Percentiles rank a stretch among this genome's conserved stretches.
Evolutionary conservation across 2,329 filamentous ascomycete species (phyloP).

Genomic region (Rhynchosporium agropyri): DNA sequence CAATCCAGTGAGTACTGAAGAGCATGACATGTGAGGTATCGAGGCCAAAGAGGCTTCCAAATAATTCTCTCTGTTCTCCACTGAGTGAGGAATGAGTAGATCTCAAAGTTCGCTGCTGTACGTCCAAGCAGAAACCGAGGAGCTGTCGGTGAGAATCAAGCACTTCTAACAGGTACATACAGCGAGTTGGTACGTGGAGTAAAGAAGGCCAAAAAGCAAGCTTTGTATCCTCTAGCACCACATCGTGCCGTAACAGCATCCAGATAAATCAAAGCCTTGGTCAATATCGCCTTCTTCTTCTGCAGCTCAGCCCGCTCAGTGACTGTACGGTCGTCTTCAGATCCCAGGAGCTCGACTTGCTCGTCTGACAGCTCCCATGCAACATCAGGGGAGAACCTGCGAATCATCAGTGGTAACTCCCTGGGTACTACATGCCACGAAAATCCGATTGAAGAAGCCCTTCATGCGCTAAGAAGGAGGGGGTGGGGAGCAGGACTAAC

Average conservation of each 20-base stretch:
- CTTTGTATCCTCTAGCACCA: background rate
- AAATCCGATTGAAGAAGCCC: background rate
- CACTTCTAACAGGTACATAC: background rate
- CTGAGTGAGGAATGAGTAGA: background rate
- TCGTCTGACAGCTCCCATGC: slow-evolving; percentile 21
- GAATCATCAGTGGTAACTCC: background rate
- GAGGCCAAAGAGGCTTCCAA: background rate
- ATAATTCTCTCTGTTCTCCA: background rate
- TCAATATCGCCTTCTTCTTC: slow-evolving; percentile 13
- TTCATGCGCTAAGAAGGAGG: background rate
- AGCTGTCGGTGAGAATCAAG: background rate
- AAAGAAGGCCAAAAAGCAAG: background rate
- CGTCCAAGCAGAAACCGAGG: background rate
- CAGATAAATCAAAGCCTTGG: slow-evolving; percentile 10
- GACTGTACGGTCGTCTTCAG: slow-evolving; percentile 13
- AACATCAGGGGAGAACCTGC: slow-evolving; percentile 17
- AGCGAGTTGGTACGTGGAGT: too few relatives aligned
- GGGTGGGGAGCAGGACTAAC: background rate
- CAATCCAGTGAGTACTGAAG: background rate
- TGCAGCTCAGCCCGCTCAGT: slow-evolving; percentile 10
- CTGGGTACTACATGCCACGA: background rate
- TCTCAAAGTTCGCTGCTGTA: background rate
- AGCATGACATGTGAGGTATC: background rate
- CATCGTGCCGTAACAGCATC: slow-evolving; percentile 16
- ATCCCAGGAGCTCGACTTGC: slow-evolving; percentile 13